These are phyloP conservation scores for Epichloe scottii DNA, from an alignment of 2,329 filamentous ascomycete species.

Conservation along the genomic window DNA sequence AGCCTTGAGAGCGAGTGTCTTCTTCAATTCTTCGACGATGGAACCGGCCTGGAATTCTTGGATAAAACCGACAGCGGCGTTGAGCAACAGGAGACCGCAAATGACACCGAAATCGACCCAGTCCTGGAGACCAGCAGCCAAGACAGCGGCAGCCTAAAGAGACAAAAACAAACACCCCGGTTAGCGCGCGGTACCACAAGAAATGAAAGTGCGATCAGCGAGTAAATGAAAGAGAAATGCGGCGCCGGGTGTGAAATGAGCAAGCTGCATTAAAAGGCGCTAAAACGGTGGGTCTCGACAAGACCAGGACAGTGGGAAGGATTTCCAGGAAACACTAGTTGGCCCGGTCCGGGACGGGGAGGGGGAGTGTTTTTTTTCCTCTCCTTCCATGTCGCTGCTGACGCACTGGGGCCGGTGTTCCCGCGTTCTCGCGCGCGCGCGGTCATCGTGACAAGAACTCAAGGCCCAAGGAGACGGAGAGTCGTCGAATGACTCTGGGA, in stretches of 20 bases:
- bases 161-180: slow-evolving; percentile 4
- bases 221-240: not conserved
- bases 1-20: slow-evolving; percentile 79
- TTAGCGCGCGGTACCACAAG: slow-evolving; percentile 12
- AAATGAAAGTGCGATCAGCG: not conserved
- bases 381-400: too few relatives aligned
- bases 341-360: too few relatives aligned
- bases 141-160: slow-evolving; percentile 54
- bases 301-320: not conserved
- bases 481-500: too few relatives aligned
- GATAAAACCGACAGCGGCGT: slow-evolving; percentile 74
- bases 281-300: not conserved
- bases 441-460: not conserved
- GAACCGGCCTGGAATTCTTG: slow-evolving; percentile 85
- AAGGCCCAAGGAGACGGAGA: not conserved
- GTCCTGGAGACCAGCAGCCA: slow-evolving; percentile 72
- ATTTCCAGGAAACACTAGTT: not conserved
- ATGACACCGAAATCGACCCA: slow-evolving; percentile 95
- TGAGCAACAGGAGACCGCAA: slow-evolving; percentile 68
- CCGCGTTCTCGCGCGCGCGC: not conserved
- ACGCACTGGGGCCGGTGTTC: not conserved
- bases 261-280: not conserved
- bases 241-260: not conserved
- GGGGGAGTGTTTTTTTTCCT: too few relatives aligned
- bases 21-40: slow-evolving; percentile 84